Evolutionary conservation across 2,329 filamentous ascomycete species (phyloP), one percentile per base, ranked within the genome.

Genomic region (Cercospora citrullina): DNA sequence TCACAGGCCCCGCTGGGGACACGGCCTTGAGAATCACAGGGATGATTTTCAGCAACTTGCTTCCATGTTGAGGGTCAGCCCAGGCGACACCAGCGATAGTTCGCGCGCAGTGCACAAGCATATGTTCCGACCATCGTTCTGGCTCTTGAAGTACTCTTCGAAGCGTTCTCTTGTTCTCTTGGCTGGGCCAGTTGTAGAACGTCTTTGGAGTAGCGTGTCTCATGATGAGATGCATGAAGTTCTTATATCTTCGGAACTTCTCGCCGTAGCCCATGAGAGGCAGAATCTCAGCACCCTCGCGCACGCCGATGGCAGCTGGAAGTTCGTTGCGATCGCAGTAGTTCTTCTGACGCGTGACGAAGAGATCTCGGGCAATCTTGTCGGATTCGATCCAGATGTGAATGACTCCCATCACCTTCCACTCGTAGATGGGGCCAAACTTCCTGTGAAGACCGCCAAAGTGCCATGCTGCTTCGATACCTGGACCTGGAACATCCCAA

Each of bases 191-290:
- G 62, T 74, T 74, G 67, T 77, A 78, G 71, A 77, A 78, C 10
- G 68, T 66, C 45, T 74, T 73, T 14, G 75, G 75, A 59, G 71
- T 69, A 36, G 75, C 71, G 64, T 77, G 71, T 59, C 74, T 71
- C 75, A 77, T 77, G 67, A 78, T 77, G 59, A 72, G 61, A 69
- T 78, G 76, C 70, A 78, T 77, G 72, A 78, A 78, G 73, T 78
- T 78, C 73, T 76, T 76, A 67, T 76, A 73, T 66, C 75, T 70
- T 36, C 69, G 60, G 68, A 73, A 75, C 23, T 74, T 69, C 55
- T 78, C 76, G 66, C 76, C 73, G 60, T 74, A 76, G 18, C 75
- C 76, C 73, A 76, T 76, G 18, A 78, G 71, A 2, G 76, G 76
- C 12, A 78, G 73, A 45, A 78, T 72, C 69, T 78, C 76, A 10